Percentiles rank a stretch among this genome's conserved stretches.
phyloP scores from a whole-genome alignment of 768 basidiomycete species.

The Leccinum imitatum region DNA sequence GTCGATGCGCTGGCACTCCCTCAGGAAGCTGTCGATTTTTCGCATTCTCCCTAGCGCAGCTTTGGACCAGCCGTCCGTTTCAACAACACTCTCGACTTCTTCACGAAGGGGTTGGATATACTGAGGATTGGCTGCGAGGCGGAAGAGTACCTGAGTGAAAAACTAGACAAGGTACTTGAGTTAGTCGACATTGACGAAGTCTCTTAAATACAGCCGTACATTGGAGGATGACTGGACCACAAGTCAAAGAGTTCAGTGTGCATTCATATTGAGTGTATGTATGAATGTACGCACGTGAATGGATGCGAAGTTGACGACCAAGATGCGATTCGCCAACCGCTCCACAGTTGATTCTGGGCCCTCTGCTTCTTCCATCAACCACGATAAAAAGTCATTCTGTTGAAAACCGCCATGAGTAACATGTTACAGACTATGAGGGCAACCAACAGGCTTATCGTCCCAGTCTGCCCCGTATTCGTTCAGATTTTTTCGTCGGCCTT shows the following conservation, averaged over 20 bases:
- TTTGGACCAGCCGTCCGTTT: neutral
- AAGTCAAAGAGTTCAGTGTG: neutral
- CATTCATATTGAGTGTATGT: neutral
- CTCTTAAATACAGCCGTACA: neutral
- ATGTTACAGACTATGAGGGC: neutral
- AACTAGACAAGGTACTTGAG: neutral
- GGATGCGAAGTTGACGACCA: constrained; percentile 19
- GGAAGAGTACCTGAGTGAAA: neutral
- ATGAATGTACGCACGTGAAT: constrained; percentile 23
- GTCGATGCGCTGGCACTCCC: neutral
- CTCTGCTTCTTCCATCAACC: constrained; percentile 29
- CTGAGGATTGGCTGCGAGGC: neutral
- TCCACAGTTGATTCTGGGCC: constrained; percentile 13
- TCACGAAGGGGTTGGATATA: constrained; percentile 1
- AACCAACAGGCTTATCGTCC: constrained; percentile 34
- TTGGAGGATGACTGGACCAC: neutral
- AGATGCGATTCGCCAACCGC: constrained; percentile 23
- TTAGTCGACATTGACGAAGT: neutral
- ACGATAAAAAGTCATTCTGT: constrained; percentile 36
- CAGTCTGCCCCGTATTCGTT: constrained; percentile 27
- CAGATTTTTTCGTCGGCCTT: constrained; percentile 24
- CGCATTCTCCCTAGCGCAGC: neutral
- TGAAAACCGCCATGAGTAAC: neutral
- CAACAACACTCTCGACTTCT: neutral
- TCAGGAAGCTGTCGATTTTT: neutral